Evolutionary conservation across 1,139 yeast species (phyloP).

Genomic region (Geotrichum restrictum): DNA sequence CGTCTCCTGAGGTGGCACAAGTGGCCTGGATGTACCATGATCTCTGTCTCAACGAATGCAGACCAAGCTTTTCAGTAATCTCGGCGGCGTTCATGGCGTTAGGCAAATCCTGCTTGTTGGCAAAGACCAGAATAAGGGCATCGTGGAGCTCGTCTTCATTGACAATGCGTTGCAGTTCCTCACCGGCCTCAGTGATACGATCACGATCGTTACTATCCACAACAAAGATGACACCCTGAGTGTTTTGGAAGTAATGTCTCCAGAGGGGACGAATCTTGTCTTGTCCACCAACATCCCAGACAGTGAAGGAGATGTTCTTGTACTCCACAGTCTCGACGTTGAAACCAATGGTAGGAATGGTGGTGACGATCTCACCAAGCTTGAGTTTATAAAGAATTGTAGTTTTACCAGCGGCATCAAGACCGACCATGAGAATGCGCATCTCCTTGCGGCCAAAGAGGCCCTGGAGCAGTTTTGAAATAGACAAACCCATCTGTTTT

Average conservation of each 20-base stretch:
- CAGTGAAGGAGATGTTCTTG: constrained; percentile 82
- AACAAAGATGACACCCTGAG: constrained; percentile 86
- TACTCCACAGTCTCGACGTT: constrained; percentile 89
- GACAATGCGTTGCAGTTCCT: constrained; percentile 72
- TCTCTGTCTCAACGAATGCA: constrained; percentile 79
- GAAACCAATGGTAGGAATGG: constrained; percentile 93
- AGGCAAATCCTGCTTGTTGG: constrained; percentile 87
- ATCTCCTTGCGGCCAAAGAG: constrained; percentile 57
- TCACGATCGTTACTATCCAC: constrained; percentile 74
- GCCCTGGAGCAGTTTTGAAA: constrained; percentile 84
- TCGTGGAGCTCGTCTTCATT: constrained; percentile 76
- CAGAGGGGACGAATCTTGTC: constrained; percentile 85
- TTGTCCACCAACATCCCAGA: constrained; percentile 98
- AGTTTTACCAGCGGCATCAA: constrained; percentile 91
- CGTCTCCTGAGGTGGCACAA: constrained; percentile 89
- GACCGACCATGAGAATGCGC: constrained; percentile 88
- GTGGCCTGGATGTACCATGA: constrained; percentile 90
- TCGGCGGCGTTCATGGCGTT: constrained; percentile 89
- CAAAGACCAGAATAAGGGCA: constrained; percentile 76
- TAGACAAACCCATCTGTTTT: constrained; percentile 70
- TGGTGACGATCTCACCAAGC: constrained; percentile 64
- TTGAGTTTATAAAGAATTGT: constrained; percentile 69
- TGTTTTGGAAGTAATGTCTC: constrained; percentile 93
- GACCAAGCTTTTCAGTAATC: constrained; percentile 77
- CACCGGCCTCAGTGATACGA: constrained; percentile 73